A percentile compares a stretch with the other conserved stretches of the same genome.
These are phyloP conservation scores for Fusarium sulawesiense DNA, from an alignment of 2,329 filamentous ascomycete species.

Conservation along the genomic window DNA sequence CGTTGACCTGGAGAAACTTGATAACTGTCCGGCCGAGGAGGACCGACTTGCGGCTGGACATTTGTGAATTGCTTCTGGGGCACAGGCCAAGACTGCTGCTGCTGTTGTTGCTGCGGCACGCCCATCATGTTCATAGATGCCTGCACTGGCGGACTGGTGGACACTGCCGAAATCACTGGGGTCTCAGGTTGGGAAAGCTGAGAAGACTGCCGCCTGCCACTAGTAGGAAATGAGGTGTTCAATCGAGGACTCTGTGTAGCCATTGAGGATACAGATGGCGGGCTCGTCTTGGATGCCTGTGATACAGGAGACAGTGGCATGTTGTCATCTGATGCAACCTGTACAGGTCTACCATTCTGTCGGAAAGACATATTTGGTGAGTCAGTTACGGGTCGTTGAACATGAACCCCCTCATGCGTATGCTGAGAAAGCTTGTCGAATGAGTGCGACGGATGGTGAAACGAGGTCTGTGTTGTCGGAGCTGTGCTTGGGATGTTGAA, in stretches of 20 bases:
- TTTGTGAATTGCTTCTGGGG: conserved; percentile 20
- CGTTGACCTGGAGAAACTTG: conserved; percentile 33
- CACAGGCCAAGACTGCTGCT: conserved; percentile 21
- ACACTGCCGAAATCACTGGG: conserved; percentile 22
- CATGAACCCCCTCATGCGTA: conserved; percentile 13
- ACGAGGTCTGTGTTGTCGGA: conserved; percentile 27
- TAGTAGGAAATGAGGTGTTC: conserved; percentile 17
- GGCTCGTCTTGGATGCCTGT: conserved; percentile 38
- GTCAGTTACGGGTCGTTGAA: conserved; percentile 27
- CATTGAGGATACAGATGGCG: conserved; percentile 43
- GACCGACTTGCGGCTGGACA: background rate
- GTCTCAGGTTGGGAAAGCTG: conserved; percentile 27
- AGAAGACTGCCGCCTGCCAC: conserved; percentile 29
- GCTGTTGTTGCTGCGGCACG: conserved; percentile 23
- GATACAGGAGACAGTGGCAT: conserved; percentile 43
- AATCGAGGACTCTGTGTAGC: conserved; percentile 44
- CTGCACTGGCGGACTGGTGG: conserved; percentile 34
- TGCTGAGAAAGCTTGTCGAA: conserved; percentile 34
- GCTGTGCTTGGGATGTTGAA: conserved; percentile 34
- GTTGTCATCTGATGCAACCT: conserved; percentile 9
- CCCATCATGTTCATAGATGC: conserved; percentile 23
- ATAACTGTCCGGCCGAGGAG: conserved; percentile 16
- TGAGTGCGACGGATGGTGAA: conserved; percentile 38
- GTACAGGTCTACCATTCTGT: conserved; percentile 18
- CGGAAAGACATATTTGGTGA: conserved; percentile 34